phyloP scores from a whole-genome alignment of 257 asterid species.

The Penstemon newberryi region DNA sequence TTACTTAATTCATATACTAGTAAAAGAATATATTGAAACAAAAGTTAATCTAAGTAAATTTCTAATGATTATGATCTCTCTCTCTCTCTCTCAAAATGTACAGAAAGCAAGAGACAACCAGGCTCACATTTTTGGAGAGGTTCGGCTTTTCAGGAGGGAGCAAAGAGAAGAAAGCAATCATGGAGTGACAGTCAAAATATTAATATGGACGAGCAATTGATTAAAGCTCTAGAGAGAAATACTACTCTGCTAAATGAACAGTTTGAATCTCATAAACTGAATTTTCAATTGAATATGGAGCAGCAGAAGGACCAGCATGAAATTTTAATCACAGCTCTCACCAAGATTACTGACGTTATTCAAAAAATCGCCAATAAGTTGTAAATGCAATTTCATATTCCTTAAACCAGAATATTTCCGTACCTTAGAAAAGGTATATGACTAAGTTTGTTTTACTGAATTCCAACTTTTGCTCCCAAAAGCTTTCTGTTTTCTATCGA shows the following conservation, averaged over 20 bases:
- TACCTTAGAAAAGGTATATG: constrained; percentile 11
- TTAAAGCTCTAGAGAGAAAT: constrained; percentile 51
- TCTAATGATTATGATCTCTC: neutral
- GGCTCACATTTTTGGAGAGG: constrained; percentile 35
- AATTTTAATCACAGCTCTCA: constrained; percentile 44
- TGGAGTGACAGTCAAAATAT: constrained; percentile 32
- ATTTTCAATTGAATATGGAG: constrained; percentile 39
- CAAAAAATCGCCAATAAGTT: constrained; percentile 55
- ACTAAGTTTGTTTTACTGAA: constrained; percentile 5
- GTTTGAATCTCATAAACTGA: constrained; percentile 49
- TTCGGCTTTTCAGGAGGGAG: constrained; percentile 39
- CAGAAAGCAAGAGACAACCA: constrained; percentile 40
- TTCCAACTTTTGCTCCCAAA: constrained; percentile 3
- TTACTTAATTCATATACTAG: neutral
- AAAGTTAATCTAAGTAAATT: neutral
- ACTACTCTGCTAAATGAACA: constrained; percentile 42
- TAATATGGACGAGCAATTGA: constrained; percentile 31
- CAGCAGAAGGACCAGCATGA: constrained; percentile 52
- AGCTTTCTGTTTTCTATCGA: constrained; percentile 8
- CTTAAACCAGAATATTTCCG: no score
- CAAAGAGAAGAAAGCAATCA: constrained; percentile 46
- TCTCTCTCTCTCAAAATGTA: constrained; percentile 25
- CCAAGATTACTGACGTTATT: constrained; percentile 55
- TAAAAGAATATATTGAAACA: neutral
- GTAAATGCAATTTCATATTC: constrained; percentile 13